These are phyloP conservation scores for Heteromeles arbutifolia DNA, from an alignment of 306 rosid genomes.

Conservation along the genomic window DNA sequence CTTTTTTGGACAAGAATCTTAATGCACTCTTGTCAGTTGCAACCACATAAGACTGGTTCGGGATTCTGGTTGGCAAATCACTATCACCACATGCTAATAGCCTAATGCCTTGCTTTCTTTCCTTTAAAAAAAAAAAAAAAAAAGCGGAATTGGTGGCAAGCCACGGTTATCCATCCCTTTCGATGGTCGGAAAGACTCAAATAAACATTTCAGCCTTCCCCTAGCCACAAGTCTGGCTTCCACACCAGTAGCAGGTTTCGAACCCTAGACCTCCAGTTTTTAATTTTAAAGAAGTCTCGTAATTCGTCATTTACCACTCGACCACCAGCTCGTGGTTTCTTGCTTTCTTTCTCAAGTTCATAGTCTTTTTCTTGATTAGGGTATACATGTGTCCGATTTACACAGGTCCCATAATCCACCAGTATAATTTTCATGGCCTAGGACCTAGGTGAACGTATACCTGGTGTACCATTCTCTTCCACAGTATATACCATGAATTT, in stretches of 20 bases:
- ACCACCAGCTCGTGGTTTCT: no score
- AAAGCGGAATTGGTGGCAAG: no score
- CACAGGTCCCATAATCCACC: background rate
- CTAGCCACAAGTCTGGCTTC: no score
- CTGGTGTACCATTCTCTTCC: background rate
- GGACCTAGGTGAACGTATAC: background rate
- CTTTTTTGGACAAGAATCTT: background rate
- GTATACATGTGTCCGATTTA: background rate
- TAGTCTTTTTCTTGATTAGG: background rate
- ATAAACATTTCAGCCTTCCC: no score
- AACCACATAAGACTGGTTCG: background rate
- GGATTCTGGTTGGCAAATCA: no score
- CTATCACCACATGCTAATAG: background rate
- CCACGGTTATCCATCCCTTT: accelerated
- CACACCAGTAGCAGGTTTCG: accelerated
- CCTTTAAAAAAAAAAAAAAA: background rate
- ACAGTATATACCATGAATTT: background rate
- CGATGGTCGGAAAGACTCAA: accelerated
- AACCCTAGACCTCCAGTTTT: no score
- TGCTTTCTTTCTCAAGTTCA: conserved; percentile 12
- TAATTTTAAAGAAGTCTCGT: no score
- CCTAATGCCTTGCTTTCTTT: background rate
- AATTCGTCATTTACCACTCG: accelerated
- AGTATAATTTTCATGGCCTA: background rate
- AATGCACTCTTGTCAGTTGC: background rate